Conservation (phyloP, 2,329 filamentous ascomycete genomes). For the Colletotrichum scovillei region DNA sequence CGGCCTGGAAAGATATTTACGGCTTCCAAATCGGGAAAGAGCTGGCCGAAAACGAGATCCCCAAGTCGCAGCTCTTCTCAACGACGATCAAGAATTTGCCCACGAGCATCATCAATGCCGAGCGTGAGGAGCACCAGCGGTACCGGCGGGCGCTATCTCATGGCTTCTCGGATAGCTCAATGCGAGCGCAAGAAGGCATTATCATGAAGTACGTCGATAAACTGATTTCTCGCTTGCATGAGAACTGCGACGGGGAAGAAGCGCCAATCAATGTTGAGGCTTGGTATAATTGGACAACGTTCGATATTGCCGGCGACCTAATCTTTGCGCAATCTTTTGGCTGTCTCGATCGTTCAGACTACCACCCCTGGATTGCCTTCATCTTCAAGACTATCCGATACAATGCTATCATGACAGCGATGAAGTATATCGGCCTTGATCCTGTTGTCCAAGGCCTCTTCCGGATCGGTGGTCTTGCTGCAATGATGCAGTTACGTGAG, state of each 20-base stretch:
- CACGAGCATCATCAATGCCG: slow-evolving; percentile 15
- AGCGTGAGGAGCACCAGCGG: slow-evolving; percentile 37
- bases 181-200: slow-evolving; percentile 45
- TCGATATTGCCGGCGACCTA: slow-evolving; percentile 44
- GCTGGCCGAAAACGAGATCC: slow-evolving; percentile 9
- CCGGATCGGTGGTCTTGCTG: slow-evolving; percentile 10
- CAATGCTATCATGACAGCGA: slow-evolving; percentile 2
- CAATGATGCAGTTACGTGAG: neutral
- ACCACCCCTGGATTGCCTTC: slow-evolving; percentile 42
- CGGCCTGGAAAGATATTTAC: slow-evolving; percentile 55
- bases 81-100: neutral
- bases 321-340: slow-evolving; percentile 44
- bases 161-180: slow-evolving; percentile 44
- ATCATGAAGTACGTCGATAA: slow-evolving; percentile 43
- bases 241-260: neutral
- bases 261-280: neutral
- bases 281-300: slow-evolving; percentile 28
- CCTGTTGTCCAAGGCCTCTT: neutral
- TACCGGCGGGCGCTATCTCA: slow-evolving; percentile 41
- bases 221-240: slow-evolving; percentile 32
- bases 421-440: slow-evolving; percentile 15
- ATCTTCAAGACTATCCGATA: slow-evolving; percentile 36
- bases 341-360: slow-evolving; percentile 39
- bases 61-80: slow-evolving; percentile 8
- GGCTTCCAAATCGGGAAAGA: slow-evolving; percentile 35